Conservation (phyloP, 2,329 filamentous ascomycete species). For the Diaporthe batatas region DNA sequence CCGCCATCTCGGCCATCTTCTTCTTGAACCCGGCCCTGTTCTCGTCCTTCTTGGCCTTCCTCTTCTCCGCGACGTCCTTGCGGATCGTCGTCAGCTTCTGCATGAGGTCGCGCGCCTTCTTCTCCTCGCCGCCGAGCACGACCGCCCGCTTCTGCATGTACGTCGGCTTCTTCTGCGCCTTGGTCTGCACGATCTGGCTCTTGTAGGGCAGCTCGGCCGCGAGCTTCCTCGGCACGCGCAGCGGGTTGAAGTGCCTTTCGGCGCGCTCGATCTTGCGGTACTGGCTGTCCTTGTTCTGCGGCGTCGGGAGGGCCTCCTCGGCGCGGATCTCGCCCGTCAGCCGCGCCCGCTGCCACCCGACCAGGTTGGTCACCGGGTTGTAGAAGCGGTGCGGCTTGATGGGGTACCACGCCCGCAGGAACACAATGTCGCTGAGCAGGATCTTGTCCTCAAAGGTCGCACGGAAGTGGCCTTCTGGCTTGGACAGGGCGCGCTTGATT, state of each 20-base stretch:
- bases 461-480: constrained; percentile 95
- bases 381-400: constrained; percentile 96
- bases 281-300: constrained; percentile 84
- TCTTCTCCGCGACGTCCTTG: constrained; percentile 90
- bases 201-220: constrained; percentile 92
- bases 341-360: constrained; percentile 95
- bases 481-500: constrained; percentile 94
- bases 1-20: constrained; percentile 84
- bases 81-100: constrained; percentile 91
- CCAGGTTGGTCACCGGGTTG: constrained; percentile 93
- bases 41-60: constrained; percentile 89
- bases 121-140: constrained; percentile 87
- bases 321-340: constrained; percentile 92
- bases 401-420: constrained; percentile 96
- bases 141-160: constrained; percentile 97
- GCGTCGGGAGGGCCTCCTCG: constrained; percentile 80
- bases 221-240: constrained; percentile 82
- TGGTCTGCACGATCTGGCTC: constrained; percentile 87
- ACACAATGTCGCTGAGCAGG: constrained; percentile 95
- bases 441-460: constrained; percentile 99
- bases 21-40: constrained; percentile 83
- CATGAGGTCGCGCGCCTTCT: constrained; percentile 87
- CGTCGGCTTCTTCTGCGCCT: constrained; percentile 82
- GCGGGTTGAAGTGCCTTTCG: constrained; percentile 82
- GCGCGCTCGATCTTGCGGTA: constrained; percentile 80